phyloP scores from a whole-genome alignment of 495 filamentous ascomycete genomes.

The Neohortaea acidophila region DNA sequence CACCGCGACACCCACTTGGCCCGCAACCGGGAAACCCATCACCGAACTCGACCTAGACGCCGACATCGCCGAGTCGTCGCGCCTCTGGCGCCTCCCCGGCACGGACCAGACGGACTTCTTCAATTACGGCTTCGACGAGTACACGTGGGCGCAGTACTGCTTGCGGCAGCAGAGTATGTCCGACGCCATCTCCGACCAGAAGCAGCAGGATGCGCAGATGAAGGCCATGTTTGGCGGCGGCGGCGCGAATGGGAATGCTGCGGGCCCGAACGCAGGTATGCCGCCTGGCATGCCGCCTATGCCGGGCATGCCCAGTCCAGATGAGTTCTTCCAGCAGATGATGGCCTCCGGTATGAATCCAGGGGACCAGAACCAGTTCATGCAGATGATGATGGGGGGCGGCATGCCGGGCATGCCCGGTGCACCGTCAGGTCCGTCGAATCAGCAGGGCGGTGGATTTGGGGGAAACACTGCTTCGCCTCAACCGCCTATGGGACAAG shows the following conservation, averaged over 20 bases:
- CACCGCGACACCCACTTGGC: conserved; percentile 50
- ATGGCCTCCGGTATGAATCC: conserved; percentile 71
- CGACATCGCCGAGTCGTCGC: conserved; percentile 70
- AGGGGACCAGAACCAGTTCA: conserved; percentile 33
- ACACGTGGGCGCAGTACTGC: conserved; percentile 93
- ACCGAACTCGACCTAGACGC: conserved; percentile 52
- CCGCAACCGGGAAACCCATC: conserved; percentile 32
- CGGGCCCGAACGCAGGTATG: conserved; percentile 12
- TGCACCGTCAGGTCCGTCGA: background rate
- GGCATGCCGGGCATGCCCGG: background rate
- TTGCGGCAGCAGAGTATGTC: conserved; percentile 68
- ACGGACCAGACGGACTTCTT: conserved; percentile 93
- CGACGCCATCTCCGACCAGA: conserved; percentile 56
- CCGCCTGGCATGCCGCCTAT: conserved; percentile 36
- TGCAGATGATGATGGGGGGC: conserved; percentile 20
- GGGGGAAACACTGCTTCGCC: conserved; percentile 3
- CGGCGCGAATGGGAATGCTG: conserved; percentile 20
- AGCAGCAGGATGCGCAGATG: conserved; percentile 79
- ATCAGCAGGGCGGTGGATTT: conserved; percentile 11
- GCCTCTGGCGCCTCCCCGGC: conserved; percentile 93
- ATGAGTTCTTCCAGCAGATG: conserved; percentile 43
- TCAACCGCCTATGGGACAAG: conserved; percentile 7
- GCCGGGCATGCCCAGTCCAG: conserved; percentile 42
- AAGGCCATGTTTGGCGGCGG: conserved; percentile 51
- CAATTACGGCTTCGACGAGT: conserved; percentile 99